Conservation (phyloP, 2,329 filamentous ascomycete species). For the Aphanoascus verrucosus region DNA sequence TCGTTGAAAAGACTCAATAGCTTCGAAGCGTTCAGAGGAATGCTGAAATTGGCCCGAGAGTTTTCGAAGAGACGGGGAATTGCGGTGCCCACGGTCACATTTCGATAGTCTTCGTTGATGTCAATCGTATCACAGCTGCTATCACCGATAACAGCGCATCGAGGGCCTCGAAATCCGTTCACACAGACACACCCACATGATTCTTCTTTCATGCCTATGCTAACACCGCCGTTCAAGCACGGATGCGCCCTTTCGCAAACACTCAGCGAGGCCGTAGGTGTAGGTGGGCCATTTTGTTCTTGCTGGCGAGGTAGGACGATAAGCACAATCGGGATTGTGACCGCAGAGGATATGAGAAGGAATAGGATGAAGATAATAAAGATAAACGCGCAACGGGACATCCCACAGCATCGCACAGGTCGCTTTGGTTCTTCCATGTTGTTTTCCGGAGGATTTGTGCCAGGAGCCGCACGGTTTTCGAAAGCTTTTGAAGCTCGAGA, state of each 20-base stretch:
- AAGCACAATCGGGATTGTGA: constrained; percentile 65
- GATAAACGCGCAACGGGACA: constrained; percentile 70
- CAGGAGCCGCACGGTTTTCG: constrained; percentile 21
- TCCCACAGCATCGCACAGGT: constrained; percentile 64
- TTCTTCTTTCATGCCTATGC: constrained; percentile 50
- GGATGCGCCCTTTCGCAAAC: constrained; percentile 50
- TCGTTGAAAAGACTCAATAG: constrained; percentile 68
- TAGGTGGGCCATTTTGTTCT: constrained; percentile 21
- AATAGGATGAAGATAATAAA: constrained; percentile 55
- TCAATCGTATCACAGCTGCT: constrained; percentile 45
- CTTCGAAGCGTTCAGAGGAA: constrained; percentile 59
- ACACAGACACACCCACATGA: constrained; percentile 79
- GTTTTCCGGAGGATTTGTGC: constrained; percentile 15
- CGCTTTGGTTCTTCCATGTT: constrained; percentile 18
- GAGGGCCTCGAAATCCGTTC: constrained; percentile 67
- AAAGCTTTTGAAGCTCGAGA: constrained; percentile 22
- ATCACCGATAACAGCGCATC: constrained; percentile 43
- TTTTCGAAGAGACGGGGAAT: constrained; percentile 63
- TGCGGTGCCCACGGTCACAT: constrained; percentile 71
- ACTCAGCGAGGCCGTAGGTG: constrained; percentile 20
- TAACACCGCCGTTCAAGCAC: constrained; percentile 73
- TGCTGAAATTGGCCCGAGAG: constrained; percentile 57
- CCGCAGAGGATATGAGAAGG: constrained; percentile 64
- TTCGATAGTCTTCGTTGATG: constrained; percentile 35
- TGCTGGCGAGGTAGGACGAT: constrained; percentile 47